These are phyloP conservation scores for Penicillium lividum DNA, from an alignment of 495 filamentous ascomycete species.

Conservation along the genomic window DNA sequence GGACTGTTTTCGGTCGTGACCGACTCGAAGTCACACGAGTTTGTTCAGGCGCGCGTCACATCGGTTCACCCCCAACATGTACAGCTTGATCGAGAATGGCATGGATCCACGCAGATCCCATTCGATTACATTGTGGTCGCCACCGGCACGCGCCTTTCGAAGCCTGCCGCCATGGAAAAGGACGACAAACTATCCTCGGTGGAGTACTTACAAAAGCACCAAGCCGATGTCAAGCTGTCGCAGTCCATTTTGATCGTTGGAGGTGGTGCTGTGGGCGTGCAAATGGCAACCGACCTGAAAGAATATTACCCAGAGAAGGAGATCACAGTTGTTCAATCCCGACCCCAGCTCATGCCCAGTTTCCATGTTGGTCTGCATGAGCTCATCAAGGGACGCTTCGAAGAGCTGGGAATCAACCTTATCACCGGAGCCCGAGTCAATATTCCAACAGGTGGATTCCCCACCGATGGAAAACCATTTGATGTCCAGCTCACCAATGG, in stretches of 20 bases:
- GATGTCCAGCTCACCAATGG: constrained; percentile 39
- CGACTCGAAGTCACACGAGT: constrained; percentile 33
- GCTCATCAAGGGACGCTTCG: constrained; percentile 43
- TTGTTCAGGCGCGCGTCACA: constrained; percentile 46
- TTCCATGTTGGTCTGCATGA: constrained; percentile 54
- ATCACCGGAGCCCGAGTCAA: constrained; percentile 39
- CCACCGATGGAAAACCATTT: constrained; percentile 27
- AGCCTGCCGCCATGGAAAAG: constrained; percentile 47
- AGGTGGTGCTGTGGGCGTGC: constrained; percentile 61
- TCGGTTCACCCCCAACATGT: constrained; percentile 40
- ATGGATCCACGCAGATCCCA: constrained; percentile 40
- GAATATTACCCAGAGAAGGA: constrained; percentile 57
- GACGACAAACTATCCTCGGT: constrained; percentile 49
- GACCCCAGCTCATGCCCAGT: constrained; percentile 50
- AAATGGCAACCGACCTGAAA: constrained; percentile 63
- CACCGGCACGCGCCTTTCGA: constrained; percentile 46
- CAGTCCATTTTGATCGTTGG: constrained; percentile 57
- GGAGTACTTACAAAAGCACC: constrained; percentile 41
- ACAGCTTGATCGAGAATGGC: constrained; percentile 50
- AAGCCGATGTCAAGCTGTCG: constrained; percentile 34
- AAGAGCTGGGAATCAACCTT: constrained; percentile 39
- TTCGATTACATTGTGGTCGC: constrained; percentile 52
- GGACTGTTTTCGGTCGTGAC: constrained; percentile 37
- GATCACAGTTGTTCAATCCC: constrained; percentile 59
- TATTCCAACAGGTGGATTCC: constrained; percentile 33